Evolutionary conservation across 495 filamentous ascomycete species (phyloP).

Genomic region (Trichoderma gamsii): DNA sequence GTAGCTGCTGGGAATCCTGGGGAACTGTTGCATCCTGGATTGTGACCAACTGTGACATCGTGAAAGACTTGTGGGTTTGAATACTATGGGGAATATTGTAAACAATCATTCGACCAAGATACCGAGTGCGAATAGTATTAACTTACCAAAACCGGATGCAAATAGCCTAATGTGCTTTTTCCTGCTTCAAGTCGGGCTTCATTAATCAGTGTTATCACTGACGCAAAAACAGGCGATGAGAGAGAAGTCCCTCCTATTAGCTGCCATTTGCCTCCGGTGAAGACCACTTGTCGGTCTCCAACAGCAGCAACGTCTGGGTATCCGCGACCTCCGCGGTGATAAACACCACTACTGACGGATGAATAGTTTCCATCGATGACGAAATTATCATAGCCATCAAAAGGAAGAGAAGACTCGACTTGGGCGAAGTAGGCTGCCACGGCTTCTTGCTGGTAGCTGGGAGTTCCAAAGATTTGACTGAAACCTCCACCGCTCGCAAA

Average conservation of each 20-base stretch:
- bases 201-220: conserved; percentile 52
- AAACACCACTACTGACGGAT: conserved; percentile 23
- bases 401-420: conserved; percentile 25
- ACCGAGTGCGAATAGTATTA: neutral
- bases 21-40: conserved; percentile 38
- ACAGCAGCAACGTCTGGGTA: conserved; percentile 62
- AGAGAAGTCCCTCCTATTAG: conserved; percentile 40
- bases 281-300: conserved; percentile 47
- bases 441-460: conserved; percentile 50
- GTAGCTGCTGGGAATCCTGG: conserved; percentile 43
- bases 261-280: conserved; percentile 25
- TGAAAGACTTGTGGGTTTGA: conserved; percentile 31
- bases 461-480: conserved; percentile 58
- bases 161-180: conserved; percentile 51
- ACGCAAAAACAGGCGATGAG: conserved; percentile 32
- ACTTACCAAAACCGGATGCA: conserved; percentile 39
- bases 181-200: conserved; percentile 47
- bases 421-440: conserved; percentile 50
- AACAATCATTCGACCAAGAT: neutral
- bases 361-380: conserved; percentile 25
- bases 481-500: conserved; percentile 61
- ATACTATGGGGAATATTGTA: neutral
- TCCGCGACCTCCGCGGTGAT: conserved; percentile 53
- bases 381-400: conserved; percentile 22
- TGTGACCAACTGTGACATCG: conserved; percentile 44